A percentile compares a stretch with the other conserved stretches of the same genome.
phyloP scores from a whole-genome alignment of 257 asterid genomes.

The Eucommia ulmoides region DNA sequence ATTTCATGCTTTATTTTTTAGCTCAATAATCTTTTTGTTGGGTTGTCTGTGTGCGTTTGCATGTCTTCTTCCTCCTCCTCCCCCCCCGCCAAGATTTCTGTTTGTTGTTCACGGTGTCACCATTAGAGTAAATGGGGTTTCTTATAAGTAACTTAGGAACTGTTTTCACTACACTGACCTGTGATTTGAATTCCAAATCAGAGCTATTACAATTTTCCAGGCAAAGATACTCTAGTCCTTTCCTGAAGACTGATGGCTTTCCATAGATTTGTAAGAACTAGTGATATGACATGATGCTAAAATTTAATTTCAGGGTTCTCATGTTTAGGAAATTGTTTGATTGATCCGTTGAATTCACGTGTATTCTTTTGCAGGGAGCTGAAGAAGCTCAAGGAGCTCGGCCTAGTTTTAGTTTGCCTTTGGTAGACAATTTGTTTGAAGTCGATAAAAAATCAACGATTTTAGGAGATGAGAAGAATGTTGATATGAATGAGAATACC shows the following conservation, averaged over 20 bases:
- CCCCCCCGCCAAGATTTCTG: neutral
- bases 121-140: constrained; percentile 9
- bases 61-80: neutral
- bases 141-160: constrained; percentile 20
- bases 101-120: neutral
- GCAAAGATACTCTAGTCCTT: constrained; percentile 47
- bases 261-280: constrained; percentile 69
- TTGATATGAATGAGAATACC: neutral
- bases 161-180: constrained; percentile 22
- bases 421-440: constrained; percentile 14
- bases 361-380: constrained; percentile 30
- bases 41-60: neutral
- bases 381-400: constrained; percentile 5
- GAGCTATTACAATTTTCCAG: constrained; percentile 41
- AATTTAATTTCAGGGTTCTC: constrained; percentile 2
- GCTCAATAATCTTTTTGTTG: neutral
- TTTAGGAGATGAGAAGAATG: constrained; percentile 20
- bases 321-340: neutral
- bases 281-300: constrained; percentile 24
- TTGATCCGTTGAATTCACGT: constrained; percentile 4
- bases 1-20: constrained; percentile 1
- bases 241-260: constrained; percentile 75
- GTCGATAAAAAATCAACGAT: constrained; percentile 13
- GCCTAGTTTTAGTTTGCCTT: constrained; percentile 7
- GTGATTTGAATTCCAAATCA: constrained; percentile 29